Conservation (phyloP, 2,329 filamentous ascomycete species). For the Teratosphaeria gauchensis region DNA sequence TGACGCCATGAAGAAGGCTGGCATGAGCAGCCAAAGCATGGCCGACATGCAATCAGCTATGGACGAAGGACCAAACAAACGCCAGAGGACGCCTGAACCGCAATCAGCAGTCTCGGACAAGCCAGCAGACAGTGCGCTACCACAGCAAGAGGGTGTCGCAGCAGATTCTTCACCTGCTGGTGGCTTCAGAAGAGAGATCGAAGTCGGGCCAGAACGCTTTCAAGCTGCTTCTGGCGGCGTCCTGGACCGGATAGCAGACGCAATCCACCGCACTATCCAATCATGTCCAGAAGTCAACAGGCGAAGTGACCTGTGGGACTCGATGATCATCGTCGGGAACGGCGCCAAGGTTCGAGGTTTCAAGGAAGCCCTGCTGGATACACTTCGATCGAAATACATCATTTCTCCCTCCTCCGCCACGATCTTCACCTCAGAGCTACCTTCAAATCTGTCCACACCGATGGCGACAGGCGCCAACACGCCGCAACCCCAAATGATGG, state of each 20-base stretch:
- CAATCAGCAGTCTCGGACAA: slow-evolving; percentile 25
- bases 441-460: slow-evolving; percentile 86
- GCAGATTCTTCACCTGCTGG: slow-evolving; percentile 8
- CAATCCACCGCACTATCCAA: slow-evolving; percentile 75
- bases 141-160: slow-evolving; percentile 9
- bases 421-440: slow-evolving; percentile 94
- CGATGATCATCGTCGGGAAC: slow-evolving; percentile 82
- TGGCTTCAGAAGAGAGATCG: slow-evolving; percentile 51
- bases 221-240: slow-evolving; percentile 55
- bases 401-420: slow-evolving; percentile 87
- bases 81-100: slow-evolving; percentile 29
- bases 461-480: slow-evolving; percentile 85
- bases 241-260: slow-evolving; percentile 72
- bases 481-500: slow-evolving; percentile 51
- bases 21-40: slow-evolving; percentile 36
- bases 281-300: slow-evolving; percentile 76
- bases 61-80: slow-evolving; percentile 35
- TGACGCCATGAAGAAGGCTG: slow-evolving; percentile 44
- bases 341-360: slow-evolving; percentile 67
- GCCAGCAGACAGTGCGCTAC: slow-evolving; percentile 21
- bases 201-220: slow-evolving; percentile 68
- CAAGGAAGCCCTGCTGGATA: slow-evolving; percentile 76
- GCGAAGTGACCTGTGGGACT: slow-evolving; percentile 83
- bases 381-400: slow-evolving; percentile 70
- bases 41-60: slow-evolving; percentile 45